phyloP scores from a whole-genome alignment of 2,329 filamentous ascomycete genomes.

The Cercospora berteroae region DNA sequence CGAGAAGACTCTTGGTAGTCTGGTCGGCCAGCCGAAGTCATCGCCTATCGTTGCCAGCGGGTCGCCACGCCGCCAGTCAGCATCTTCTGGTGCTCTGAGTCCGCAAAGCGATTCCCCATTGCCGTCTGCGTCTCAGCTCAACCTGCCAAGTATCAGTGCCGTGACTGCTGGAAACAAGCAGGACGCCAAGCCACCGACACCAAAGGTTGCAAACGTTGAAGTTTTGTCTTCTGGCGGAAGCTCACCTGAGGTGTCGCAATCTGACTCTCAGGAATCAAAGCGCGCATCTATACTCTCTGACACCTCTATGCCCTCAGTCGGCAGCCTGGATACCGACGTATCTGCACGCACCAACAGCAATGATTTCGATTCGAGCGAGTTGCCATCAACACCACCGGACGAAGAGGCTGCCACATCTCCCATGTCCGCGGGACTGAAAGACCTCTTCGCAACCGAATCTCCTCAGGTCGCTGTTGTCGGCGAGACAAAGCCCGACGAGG shows the following conservation, averaged over 20 bases:
- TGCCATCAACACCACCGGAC: neutral
- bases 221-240: neutral
- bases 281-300: slow-evolving; percentile 4
- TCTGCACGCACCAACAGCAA: slow-evolving; percentile 5
- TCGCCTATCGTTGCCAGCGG: neutral
- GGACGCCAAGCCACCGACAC: neutral
- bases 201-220: slow-evolving; percentile 9
- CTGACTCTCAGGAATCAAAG: slow-evolving; percentile 1
- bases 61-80: neutral
- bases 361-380: neutral
- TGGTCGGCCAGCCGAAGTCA: slow-evolving; percentile 4
- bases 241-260: neutral
- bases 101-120: slow-evolving; percentile 1
- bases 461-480: neutral
- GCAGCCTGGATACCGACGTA: neutral
- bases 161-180: slow-evolving; percentile 2
- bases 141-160: slow-evolving; percentile 9
- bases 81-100: neutral
- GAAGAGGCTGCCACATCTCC: slow-evolving; percentile 5
- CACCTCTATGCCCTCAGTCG: neutral
- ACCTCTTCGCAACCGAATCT: neutral
- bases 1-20: slow-evolving; percentile 2
- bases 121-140: slow-evolving; percentile 8
- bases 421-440: slow-evolving; percentile 2
- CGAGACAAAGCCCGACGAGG: neutral